Evolutionary conservation across 2,329 filamentous ascomycete genomes (phyloP).

Genomic region (Trichophaea hybrida): DNA sequence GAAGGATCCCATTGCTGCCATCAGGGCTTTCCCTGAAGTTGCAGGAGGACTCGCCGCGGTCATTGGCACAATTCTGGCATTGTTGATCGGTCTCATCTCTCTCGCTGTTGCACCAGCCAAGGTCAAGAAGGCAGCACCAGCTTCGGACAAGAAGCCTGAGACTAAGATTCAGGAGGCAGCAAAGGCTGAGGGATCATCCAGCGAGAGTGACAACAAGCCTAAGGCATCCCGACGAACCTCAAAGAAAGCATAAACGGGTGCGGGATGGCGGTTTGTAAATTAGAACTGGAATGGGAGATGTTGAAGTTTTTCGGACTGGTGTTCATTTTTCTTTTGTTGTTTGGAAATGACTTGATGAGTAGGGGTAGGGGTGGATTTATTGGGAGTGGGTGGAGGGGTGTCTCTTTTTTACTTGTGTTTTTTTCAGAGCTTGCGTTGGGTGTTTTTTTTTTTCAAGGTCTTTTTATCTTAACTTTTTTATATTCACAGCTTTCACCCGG

Average conservation of each 20-base stretch:
- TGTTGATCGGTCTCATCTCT: constrained; percentile 54
- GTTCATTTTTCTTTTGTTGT: constrained; percentile 10
- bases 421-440: too few species aligned
- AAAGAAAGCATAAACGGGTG: constrained; percentile 32
- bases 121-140: constrained; percentile 47
- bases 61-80: constrained; percentile 51
- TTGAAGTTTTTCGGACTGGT: constrained; percentile 3
- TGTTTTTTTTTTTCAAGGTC: too few species aligned
- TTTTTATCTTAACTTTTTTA: too few species aligned
- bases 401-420: too few species aligned
- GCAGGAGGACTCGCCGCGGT: constrained; percentile 64
- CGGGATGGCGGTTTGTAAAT: constrained; percentile 7
- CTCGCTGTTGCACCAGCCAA: constrained; percentile 51
- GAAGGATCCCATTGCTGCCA: constrained; percentile 66
- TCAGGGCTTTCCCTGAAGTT: constrained; percentile 84
- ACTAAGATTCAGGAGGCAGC: constrained; percentile 32
- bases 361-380: constrained; percentile 8
- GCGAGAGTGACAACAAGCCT: constrained; percentile 49
- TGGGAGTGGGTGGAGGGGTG: too few species aligned
- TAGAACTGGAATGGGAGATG: constrained; percentile 5
- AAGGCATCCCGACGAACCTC: constrained; percentile 52
- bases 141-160: constrained; percentile 30
- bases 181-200: constrained; percentile 50
- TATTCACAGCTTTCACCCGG: too few species aligned
- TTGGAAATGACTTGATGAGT: constrained; percentile 12